Conservation (phyloP, 1,284 basidiomycete species). For the Puccinia horiana region DNA sequence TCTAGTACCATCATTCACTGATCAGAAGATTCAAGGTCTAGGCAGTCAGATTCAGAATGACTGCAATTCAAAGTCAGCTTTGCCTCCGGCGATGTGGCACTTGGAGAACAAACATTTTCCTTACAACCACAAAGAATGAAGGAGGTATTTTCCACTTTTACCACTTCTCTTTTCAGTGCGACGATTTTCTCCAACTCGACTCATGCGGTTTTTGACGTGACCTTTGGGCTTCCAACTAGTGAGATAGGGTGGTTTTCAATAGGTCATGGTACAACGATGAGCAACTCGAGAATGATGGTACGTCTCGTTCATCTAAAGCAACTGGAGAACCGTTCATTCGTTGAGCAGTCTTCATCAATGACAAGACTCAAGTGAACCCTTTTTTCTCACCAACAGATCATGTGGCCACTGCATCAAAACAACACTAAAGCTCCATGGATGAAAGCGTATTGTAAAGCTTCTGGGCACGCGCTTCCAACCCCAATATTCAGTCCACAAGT, state of each 20-base stretch:
- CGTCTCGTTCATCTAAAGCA: not conserved
- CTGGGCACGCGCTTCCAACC: slow-evolving; percentile 43
- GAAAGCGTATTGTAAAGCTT: slow-evolving; percentile 37
- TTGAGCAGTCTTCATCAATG: no score
- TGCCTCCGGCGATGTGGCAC: not conserved
- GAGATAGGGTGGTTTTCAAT: slow-evolving; percentile 43
- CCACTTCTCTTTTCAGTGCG: slow-evolving; percentile 23
- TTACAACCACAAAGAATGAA: not conserved
- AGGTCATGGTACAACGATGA: slow-evolving; percentile 46
- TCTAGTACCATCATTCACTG: not conserved
- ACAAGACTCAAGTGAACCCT: not conserved
- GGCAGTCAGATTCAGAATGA: not conserved
- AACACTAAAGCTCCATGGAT: slow-evolving; percentile 13
- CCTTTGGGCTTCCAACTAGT: slow-evolving; percentile 4
- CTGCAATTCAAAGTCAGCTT: not conserved
- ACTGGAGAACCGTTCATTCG: not conserved
- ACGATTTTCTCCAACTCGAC: slow-evolving; percentile 36
- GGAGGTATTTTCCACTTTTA: not conserved
- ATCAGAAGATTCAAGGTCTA: not conserved
- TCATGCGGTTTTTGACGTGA: slow-evolving; percentile 35
- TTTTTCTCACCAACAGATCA: slow-evolving; percentile 24
- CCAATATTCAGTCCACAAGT: slow-evolving; percentile 16
- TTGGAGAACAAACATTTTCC: not conserved
- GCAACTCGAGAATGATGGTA: slow-evolving; percentile 49
- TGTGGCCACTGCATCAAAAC: slow-evolving; percentile 19